A percentile compares a stretch with the other conserved stretches of the same genome.
These are phyloP conservation scores for Fusarium sororula DNA, from an alignment of 2,329 filamentous ascomycete genomes.

Conservation along the genomic window DNA sequence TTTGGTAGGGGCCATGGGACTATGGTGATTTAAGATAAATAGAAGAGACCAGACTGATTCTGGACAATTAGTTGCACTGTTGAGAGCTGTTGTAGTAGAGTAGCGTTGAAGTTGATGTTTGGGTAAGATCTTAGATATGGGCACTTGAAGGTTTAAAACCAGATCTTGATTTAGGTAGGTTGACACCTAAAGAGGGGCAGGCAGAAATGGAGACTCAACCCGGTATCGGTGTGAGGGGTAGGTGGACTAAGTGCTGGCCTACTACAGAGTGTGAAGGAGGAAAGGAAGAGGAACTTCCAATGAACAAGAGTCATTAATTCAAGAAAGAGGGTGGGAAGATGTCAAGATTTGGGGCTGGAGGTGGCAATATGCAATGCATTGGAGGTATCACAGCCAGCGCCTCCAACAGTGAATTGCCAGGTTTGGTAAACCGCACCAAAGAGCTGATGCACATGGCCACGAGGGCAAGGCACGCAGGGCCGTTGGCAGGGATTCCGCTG, in stretches of 20 bases:
- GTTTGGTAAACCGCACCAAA: slow-evolving; percentile 2
- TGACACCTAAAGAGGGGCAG: slow-evolving; percentile 33
- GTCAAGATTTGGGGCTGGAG: slow-evolving; percentile 20
- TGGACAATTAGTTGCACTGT: background rate
- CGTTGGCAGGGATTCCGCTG: slow-evolving; percentile 24
- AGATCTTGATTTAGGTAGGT: slow-evolving; percentile 2
- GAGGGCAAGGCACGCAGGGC: slow-evolving; percentile 30
- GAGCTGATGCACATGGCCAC: slow-evolving; percentile 20
- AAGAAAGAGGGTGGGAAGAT: slow-evolving; percentile 29
- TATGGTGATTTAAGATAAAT: background rate
- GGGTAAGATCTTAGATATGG: slow-evolving; percentile 12
- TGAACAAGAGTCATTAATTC: slow-evolving; percentile 20
- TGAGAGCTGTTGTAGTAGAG: background rate
- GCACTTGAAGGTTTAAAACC: slow-evolving; percentile 19
- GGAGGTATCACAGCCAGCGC: background rate
- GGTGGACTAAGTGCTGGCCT: background rate
- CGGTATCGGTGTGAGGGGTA: slow-evolving; percentile 32
- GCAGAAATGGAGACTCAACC: slow-evolving; percentile 30
- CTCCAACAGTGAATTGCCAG: background rate
- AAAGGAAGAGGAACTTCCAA: background rate
- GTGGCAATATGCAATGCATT: slow-evolving; percentile 25
- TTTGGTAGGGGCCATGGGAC: slow-evolving; percentile 48
- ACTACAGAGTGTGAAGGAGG: background rate
- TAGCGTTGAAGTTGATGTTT: background rate
- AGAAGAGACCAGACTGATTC: background rate